A percentile compares a stretch with the other conserved stretches of the same genome.
Evolutionary conservation across 2,329 filamentous ascomycete species (phyloP).

Genomic region (Podosphaera fusca): DNA sequence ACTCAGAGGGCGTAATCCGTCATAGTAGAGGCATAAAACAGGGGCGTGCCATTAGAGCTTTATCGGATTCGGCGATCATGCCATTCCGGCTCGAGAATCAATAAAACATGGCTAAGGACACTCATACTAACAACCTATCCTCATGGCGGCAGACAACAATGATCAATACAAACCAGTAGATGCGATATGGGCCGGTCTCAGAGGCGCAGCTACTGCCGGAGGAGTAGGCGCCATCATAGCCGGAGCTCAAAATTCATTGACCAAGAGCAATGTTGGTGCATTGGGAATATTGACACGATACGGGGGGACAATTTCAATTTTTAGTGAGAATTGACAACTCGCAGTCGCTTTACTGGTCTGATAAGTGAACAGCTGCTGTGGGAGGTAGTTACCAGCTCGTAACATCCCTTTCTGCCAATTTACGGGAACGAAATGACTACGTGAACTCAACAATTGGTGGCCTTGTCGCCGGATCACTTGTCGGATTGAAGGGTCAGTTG

Average conservation of each 20-base stretch:
- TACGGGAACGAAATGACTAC: conserved; percentile 43
- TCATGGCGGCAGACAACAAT: conserved; percentile 26
- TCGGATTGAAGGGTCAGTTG: conserved; percentile 35
- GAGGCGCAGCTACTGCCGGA: conserved; percentile 40
- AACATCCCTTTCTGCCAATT: conserved; percentile 40
- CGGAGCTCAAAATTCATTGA: conserved; percentile 67
- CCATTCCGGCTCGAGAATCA: too few species aligned
- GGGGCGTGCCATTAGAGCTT: too few species aligned
- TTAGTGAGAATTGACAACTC: conserved; percentile 2
- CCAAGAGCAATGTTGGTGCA: conserved; percentile 58
- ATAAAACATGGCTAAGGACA: too few species aligned
- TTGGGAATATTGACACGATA: conserved; percentile 61
- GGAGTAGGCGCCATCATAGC: conserved; percentile 47
- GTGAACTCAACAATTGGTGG: conserved; percentile 42
- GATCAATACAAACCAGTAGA: conserved; percentile 47
- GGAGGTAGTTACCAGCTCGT: conserved; percentile 46
- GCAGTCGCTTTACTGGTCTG: conserved; percentile 1
- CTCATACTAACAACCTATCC: conserved; percentile 10
- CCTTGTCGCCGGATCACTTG: conserved; percentile 36
- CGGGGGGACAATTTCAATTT: conserved; percentile 45
- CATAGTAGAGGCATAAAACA: too few species aligned
- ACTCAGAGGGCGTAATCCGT: too few species aligned
- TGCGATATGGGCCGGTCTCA: conserved; percentile 43
- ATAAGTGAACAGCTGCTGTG: conserved; percentile 30
- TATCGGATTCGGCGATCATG: too few species aligned